phyloP scores from a whole-genome alignment of 805 yeast species.

The Wickerhamiella allomyrinae region DNA sequence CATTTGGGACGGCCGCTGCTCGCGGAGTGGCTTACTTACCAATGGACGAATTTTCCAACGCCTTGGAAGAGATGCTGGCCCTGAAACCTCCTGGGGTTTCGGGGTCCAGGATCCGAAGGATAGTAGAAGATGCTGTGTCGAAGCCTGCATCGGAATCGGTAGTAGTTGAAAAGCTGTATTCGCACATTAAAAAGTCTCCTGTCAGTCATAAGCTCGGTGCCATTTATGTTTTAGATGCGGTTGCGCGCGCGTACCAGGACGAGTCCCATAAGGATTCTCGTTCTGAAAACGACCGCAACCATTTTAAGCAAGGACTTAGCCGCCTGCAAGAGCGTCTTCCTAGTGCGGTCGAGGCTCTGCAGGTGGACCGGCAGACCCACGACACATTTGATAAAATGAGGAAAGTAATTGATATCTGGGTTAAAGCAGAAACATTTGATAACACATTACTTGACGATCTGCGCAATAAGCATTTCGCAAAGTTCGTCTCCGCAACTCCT shows the following conservation, averaged over 20 bases:
- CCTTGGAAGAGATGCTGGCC: slow-evolving; percentile 18
- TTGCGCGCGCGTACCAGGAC: slow-evolving; percentile 73
- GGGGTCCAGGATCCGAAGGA: slow-evolving; percentile 81
- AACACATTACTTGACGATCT: slow-evolving; percentile 40
- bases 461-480: slow-evolving; percentile 40
- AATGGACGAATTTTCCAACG: slow-evolving; percentile 4
- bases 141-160: slow-evolving; percentile 10
- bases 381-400: slow-evolving; percentile 44
- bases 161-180: slow-evolving; percentile 37
- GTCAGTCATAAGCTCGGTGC: slow-evolving; percentile 79
- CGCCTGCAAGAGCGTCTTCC: slow-evolving; percentile 4
- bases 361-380: slow-evolving; percentile 11
- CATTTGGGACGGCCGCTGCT: no score
- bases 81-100: slow-evolving; percentile 72
- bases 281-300: not conserved
- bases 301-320: slow-evolving; percentile 5
- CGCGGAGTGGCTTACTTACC: no score
- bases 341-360: slow-evolving; percentile 44
- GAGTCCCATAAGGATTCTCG: slow-evolving; percentile 47
- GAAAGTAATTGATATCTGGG: slow-evolving; percentile 88
- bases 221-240: slow-evolving; percentile 81
- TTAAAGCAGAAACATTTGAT: slow-evolving; percentile 62
- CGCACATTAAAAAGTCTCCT: slow-evolving; percentile 59
- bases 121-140: slow-evolving; percentile 30
- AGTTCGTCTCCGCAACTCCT: slow-evolving; percentile 44